Percentiles rank a stretch among this genome's conserved stretches.
Evolutionary conservation across 768 basidiomycete species (phyloP).

Genomic region (Tricholoma sp.): DNA sequence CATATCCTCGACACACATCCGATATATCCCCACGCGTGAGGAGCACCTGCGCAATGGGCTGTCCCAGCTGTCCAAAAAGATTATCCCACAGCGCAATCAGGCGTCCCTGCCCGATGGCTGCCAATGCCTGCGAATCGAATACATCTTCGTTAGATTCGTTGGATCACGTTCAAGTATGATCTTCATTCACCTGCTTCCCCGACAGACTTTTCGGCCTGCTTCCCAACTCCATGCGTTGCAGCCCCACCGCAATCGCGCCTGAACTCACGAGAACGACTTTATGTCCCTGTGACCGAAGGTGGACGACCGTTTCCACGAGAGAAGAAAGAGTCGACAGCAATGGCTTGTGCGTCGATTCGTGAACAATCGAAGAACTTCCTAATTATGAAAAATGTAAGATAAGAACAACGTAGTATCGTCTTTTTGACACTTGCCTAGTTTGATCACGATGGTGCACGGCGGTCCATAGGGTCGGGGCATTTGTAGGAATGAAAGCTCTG

Average conservation of each 20-base stretch:
- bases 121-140: conserved; percentile 62
- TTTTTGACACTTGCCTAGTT: conserved; percentile 56
- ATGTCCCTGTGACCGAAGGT: conserved; percentile 76
- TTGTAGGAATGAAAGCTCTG: background rate
- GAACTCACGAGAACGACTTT: conserved; percentile 94
- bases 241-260: conserved; percentile 94
- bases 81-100: conserved; percentile 98
- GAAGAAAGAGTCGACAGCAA: conserved; percentile 88
- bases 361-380: conserved; percentile 97
- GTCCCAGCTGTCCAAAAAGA: conserved; percentile 87
- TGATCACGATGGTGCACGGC: conserved; percentile 77
- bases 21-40: conserved; percentile 95
- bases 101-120: conserved; percentile 95
- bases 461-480: conserved; percentile 23
- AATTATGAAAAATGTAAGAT: conserved; percentile 10
- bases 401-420: conserved; percentile 1
- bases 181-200: conserved; percentile 76
- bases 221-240: conserved; percentile 85
- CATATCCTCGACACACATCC: conserved; percentile 55
- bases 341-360: conserved; percentile 89
- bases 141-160: conserved; percentile 1
- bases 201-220: conserved; percentile 78
- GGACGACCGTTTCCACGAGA: conserved; percentile 85
- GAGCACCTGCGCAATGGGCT: conserved; percentile 93
- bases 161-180: background rate